A percentile compares a stretch with the other conserved stretches of the same genome.
phyloP scores from a whole-genome alignment of 192 early-diverging fungal genomes.

The Coemansia sp. region DNA sequence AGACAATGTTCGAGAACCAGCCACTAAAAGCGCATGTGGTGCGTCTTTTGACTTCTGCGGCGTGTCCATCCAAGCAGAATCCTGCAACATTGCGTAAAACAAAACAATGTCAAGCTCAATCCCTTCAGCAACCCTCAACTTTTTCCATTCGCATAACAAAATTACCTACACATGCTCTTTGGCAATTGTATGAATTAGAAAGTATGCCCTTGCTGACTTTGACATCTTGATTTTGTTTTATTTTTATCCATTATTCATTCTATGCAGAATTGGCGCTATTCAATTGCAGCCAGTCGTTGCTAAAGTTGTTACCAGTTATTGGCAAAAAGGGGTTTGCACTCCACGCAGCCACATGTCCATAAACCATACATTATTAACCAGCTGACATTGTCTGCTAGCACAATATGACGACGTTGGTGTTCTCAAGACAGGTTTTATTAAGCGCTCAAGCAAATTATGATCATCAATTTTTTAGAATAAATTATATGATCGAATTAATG shows the following conservation, averaged over 20 bases:
- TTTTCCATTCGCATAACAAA: too few relatives aligned
- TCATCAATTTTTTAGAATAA: background rate
- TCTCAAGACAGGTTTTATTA: background rate
- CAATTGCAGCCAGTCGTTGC: background rate
- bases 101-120: background rate
- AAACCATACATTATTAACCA: conserved; percentile 2
- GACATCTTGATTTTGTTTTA: background rate
- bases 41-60: conserved; percentile 1
- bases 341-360: background rate
- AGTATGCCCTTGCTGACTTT: background rate
- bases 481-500: background rate
- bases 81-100: background rate
- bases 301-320: background rate
- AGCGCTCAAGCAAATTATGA: background rate
- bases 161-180: background rate
- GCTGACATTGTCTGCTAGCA: background rate
- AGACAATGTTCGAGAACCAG: background rate
- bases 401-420: background rate
- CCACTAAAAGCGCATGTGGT: background rate
- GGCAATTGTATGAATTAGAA: background rate
- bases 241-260: background rate
- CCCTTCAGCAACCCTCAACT: too few relatives aligned
- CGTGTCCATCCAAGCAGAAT: background rate
- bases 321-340: background rate
- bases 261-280: background rate